Evolutionary conservation across 495 filamentous ascomycete species (phyloP), one percentile per base, ranked within the genome.

Genomic region (Aspergillus sclerotiicarbonarius): DNA sequence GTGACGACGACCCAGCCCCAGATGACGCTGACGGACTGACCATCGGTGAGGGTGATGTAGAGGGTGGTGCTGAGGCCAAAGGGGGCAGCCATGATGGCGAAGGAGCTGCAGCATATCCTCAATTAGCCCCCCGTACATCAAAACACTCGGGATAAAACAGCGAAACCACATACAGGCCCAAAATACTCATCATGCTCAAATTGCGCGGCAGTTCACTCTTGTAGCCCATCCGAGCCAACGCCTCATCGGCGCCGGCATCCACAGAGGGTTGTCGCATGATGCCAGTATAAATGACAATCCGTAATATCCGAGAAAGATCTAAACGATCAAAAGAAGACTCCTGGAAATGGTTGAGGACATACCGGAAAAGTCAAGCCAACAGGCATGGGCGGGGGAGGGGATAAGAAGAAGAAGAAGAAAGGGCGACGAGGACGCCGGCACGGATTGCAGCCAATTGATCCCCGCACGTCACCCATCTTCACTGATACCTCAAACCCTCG

Each of bases 1-100:
- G 87, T 87, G 6, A 88, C 85, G 8, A 88, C 81, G 0, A 90
- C 75, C 62, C 90, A 80, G 18, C 87, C 87, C 85, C 85, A 89
- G 67, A 89, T 81, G 53, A 88, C 83, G 51, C 82, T 82, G 6
- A 84, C 85, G 8, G 84, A 81, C 30, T 85, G 83, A 51, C 87
- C 86, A 62, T 83, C 82, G 47, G 81, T 77, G 46, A 90, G 77
- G 15, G 84, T 84, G 62, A 88, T 87, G 72, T 83, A 87, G 41
- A 90, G 69, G 52, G 87, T 90, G 31, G 87, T 89, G 61, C 82
- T 83, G 31, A 88, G 78, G 43, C 87, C 87, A 60, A 85, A 90
- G 15, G 87, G 87, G 20, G 78, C 80, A 9, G 80, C 80, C 76
- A 83, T 83, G 59, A 83, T 83, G 25, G 80, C 80, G 53, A 82